Evolutionary conservation across 108 stramenopile genomes (phyloP).

Genomic region (Epipyxis sp.): DNA sequence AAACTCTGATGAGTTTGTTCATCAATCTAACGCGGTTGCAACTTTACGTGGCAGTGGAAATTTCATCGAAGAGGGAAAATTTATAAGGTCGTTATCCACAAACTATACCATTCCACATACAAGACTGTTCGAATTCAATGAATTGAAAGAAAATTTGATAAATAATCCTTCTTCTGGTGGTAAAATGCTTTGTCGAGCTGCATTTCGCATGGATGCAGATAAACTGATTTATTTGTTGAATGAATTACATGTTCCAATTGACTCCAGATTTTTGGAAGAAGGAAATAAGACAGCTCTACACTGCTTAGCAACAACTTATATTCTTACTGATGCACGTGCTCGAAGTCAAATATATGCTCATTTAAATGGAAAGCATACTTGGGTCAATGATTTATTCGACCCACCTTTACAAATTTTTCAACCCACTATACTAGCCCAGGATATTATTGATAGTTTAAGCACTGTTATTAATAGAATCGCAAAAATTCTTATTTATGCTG

Average conservation of each 20-base stretch:
- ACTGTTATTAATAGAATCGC: neutral
- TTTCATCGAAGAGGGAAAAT: no score
- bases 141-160: no score
- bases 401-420: conserved; percentile 2
- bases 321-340: neutral
- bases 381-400: neutral
- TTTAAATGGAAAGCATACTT: neutral
- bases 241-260: neutral
- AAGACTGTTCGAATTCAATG: no score
- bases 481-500: neutral
- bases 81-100: no score
- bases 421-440: neutral
- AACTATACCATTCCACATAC: no score
- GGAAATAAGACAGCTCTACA: neutral
- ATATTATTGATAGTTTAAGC: neutral
- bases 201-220: neutral
- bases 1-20: no score
- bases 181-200: conserved; percentile 6
- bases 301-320: conserved; percentile 8
- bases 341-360: conserved; percentile 10
- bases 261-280: neutral
- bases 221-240: neutral
- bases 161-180: no score
- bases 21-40: no score
- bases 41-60: no score